Conservation (phyloP, 2,329 filamentous ascomycete species). For the Exophiala xenobiotica region DNA sequence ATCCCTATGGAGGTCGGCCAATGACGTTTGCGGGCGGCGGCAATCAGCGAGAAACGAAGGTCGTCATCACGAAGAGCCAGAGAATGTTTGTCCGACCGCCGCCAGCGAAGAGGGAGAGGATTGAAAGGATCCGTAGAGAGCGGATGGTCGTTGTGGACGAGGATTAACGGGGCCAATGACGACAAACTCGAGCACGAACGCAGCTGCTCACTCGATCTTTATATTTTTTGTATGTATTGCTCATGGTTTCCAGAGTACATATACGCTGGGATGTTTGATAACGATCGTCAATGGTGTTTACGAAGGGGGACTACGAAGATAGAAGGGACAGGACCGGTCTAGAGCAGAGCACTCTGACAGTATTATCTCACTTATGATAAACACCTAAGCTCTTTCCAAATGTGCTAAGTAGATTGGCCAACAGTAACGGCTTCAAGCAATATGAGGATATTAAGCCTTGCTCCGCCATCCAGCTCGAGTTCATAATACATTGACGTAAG, state of each 20-base stretch:
- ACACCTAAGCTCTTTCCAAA: no score
- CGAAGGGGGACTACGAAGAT: no score
- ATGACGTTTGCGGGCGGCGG: constrained; percentile 25
- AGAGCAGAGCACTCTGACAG: no score
- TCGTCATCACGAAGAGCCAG: constrained; percentile 21
- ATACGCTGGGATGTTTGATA: no score
- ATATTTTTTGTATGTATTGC: not conserved
- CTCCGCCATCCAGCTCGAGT: not conserved
- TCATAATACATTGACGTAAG: not conserved
- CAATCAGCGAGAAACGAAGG: constrained; percentile 20
- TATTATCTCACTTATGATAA: no score
- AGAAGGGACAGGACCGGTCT: no score
- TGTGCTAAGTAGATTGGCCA: no score
- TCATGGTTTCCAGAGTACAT: no score
- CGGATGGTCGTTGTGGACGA: constrained; percentile 42
- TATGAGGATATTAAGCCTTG: no score
- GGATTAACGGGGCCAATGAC: constrained; percentile 1
- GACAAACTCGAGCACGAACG: not conserved
- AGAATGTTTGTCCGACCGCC: constrained; percentile 38
- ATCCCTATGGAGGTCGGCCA: constrained; percentile 18
- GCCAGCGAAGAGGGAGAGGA: constrained; percentile 52
- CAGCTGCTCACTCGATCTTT: not conserved
- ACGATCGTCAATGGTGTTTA: no score
- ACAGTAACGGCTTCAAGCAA: no score
- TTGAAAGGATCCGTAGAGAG: constrained; percentile 60